These are phyloP conservation scores for Suhomyces coccinellae DNA, from an alignment of 1,139 yeast species.

Conservation along the genomic window DNA sequence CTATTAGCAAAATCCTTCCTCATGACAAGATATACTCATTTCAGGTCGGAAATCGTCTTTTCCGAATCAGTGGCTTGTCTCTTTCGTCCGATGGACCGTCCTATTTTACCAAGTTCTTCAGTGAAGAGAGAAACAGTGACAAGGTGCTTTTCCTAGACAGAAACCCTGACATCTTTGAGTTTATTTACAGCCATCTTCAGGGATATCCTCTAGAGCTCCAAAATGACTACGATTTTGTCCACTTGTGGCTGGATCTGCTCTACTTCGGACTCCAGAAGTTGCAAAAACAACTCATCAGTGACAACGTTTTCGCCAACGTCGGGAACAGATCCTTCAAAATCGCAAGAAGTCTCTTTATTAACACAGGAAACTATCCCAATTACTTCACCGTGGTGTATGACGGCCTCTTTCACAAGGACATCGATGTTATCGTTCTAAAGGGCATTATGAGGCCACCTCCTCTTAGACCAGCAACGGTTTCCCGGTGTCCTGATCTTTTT, in stretches of 20 bases:
- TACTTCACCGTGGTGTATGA: conserved; percentile 66
- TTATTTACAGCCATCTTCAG: conserved; percentile 70
- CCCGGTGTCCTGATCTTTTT: conserved; percentile 60
- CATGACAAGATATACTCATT: conserved; percentile 66
- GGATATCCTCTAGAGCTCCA: conserved; percentile 66
- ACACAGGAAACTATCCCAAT: conserved; percentile 74
- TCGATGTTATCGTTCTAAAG: conserved; percentile 35
- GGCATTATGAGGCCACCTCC: conserved; percentile 76
- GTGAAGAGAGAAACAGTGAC: conserved; percentile 33
- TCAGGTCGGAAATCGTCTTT: conserved; percentile 67
- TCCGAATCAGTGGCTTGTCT: conserved; percentile 75
- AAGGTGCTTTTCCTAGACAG: conserved; percentile 71
- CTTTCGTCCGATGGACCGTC: conserved; percentile 78
- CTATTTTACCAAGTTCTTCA: conserved; percentile 55
- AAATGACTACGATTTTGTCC: conserved; percentile 60
- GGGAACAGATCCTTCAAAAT: conserved; percentile 64
- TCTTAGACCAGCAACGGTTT: conserved; percentile 54
- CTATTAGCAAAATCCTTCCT: conserved; percentile 62
- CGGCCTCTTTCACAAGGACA: conserved; percentile 47
- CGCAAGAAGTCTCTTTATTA: conserved; percentile 50
- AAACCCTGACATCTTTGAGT: conserved; percentile 67
- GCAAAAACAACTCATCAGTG: conserved; percentile 47
- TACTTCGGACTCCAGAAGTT: conserved; percentile 68
- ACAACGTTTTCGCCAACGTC: conserved; percentile 59
- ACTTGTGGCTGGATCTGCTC: conserved; percentile 68